Evolutionary conservation across 306 rosid species (phyloP).

Genomic region (Spatholobus suberectus): DNA sequence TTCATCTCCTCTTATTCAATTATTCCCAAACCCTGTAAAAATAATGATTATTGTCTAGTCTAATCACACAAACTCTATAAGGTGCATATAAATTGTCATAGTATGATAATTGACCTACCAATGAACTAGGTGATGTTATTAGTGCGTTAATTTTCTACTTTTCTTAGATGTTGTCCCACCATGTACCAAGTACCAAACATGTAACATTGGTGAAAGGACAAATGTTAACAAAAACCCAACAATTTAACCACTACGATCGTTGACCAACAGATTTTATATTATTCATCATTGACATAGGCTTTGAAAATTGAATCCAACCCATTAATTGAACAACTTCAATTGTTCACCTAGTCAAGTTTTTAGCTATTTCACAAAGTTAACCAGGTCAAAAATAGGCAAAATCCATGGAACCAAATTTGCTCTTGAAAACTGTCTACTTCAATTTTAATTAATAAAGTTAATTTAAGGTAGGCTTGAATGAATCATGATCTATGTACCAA

Average conservation of each 20-base stretch:
- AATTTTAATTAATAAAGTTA: neutral
- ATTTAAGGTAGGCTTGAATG: neutral
- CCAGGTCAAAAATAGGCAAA: slow-evolving; percentile 15
- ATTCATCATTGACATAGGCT: neutral
- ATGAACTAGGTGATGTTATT: neutral
- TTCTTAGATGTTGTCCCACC: neutral
- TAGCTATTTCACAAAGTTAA: neutral
- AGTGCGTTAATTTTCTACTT: neutral
- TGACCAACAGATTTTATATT: slow-evolving; percentile 8
- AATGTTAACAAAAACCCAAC: neutral
- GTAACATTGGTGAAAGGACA: slow-evolving; percentile 14
- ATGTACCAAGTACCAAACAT: slow-evolving; percentile 17
- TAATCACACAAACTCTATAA: too few relatives aligned
- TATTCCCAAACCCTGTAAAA: neutral
- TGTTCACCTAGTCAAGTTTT: neutral
- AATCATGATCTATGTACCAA: too few relatives aligned
- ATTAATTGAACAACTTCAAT: neutral
- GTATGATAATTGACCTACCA: slow-evolving; percentile 8
- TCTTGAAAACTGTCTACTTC: neutral
- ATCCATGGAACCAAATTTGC: neutral
- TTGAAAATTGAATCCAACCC: slow-evolving; percentile 3
- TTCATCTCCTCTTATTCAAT: neutral
- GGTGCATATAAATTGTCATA: neutral
- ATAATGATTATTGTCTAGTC: neutral
- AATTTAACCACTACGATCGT: slow-evolving; percentile 22